phyloP scores from a whole-genome alignment of 768 basidiomycete genomes.

The Trametopsis cervina region DNA sequence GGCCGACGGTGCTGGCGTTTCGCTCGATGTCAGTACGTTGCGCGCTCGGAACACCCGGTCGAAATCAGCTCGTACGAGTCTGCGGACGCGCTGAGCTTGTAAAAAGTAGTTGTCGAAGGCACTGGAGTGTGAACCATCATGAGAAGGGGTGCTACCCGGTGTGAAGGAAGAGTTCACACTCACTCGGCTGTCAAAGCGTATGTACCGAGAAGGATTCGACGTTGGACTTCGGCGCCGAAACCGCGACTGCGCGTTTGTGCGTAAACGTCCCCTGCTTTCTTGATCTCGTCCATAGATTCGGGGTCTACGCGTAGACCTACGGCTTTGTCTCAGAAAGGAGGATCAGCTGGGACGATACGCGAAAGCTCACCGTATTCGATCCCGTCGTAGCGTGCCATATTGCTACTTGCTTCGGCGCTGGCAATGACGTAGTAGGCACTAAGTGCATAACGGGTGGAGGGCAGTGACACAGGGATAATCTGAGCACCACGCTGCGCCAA shows the following conservation, averaged over 20 bases:
- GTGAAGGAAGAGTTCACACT: slow-evolving; percentile 22
- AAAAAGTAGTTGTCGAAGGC: slow-evolving; percentile 98
- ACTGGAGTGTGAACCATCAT: slow-evolving; percentile 31
- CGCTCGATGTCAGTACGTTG: slow-evolving; percentile 29
- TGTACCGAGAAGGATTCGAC: slow-evolving; percentile 83
- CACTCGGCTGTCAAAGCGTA: slow-evolving; percentile 91
- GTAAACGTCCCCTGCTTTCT: slow-evolving; percentile 51
- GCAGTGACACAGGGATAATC: slow-evolving; percentile 68
- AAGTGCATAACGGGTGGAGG: slow-evolving; percentile 62
- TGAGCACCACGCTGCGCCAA: slow-evolving; percentile 53
- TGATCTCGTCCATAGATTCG: slow-evolving; percentile 35
- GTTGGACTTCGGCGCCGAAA: slow-evolving; percentile 82
- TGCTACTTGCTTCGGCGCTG: slow-evolving; percentile 89
- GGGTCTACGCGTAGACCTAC: slow-evolving; percentile 45
- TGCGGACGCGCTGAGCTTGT: slow-evolving; percentile 81
- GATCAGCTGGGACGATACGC: slow-evolving; percentile 21
- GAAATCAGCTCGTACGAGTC: slow-evolving; percentile 68
- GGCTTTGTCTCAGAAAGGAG: background rate
- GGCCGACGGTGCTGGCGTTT: background rate
- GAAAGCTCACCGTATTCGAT: slow-evolving; percentile 64
- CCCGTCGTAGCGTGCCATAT: slow-evolving; percentile 86
- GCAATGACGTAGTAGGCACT: slow-evolving; percentile 97
- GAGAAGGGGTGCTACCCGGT: too few species aligned
- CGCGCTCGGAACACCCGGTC: slow-evolving; percentile 55
- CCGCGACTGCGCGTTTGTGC: slow-evolving; percentile 58